phyloP scores from a whole-genome alignment of 768 basidiomycete species.

The Boletus rubescentipes region DNA sequence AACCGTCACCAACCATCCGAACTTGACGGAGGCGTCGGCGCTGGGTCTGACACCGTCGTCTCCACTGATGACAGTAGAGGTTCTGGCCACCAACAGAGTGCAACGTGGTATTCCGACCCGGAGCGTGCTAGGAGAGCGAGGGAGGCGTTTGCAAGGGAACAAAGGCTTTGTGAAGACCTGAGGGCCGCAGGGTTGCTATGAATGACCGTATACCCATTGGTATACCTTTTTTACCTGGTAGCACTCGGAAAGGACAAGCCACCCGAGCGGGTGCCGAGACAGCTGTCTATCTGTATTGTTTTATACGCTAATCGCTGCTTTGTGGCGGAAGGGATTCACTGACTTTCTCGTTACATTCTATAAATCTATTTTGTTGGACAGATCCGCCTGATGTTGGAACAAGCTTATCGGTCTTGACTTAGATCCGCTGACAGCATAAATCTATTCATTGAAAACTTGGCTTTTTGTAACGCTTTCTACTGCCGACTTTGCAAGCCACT shows the following conservation, averaged over 20 bases:
- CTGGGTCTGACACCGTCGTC: conserved; percentile 8
- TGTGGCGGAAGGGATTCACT: conserved; percentile 2
- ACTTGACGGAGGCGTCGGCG: conserved; percentile 1
- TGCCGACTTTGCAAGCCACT: background rate
- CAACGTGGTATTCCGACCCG: conserved; percentile 42
- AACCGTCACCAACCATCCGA: conserved; percentile 14
- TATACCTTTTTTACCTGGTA: background rate
- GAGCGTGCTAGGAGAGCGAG: conserved; percentile 43
- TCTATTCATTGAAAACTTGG: conserved; percentile 7
- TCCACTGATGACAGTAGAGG: conserved; percentile 28
- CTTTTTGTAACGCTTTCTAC: background rate
- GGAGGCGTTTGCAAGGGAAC: conserved; percentile 52
- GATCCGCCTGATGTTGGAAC: background rate
- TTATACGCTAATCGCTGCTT: conserved; percentile 24
- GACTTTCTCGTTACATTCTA: conserved; percentile 11
- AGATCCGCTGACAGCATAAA: background rate
- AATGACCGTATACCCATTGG: conserved; percentile 1
- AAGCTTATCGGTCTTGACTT: background rate
- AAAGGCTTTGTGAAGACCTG: conserved; percentile 56
- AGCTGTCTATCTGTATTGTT: conserved; percentile 9
- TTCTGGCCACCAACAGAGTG: conserved; percentile 30
- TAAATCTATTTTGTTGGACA: conserved; percentile 6
- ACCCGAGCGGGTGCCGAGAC: background rate
- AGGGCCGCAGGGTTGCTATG: conserved; percentile 65
- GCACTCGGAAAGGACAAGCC: background rate